Conservation (phyloP, 2,329 filamentous ascomycete species). For the Phyllosticta paracitricarpa region DNA sequence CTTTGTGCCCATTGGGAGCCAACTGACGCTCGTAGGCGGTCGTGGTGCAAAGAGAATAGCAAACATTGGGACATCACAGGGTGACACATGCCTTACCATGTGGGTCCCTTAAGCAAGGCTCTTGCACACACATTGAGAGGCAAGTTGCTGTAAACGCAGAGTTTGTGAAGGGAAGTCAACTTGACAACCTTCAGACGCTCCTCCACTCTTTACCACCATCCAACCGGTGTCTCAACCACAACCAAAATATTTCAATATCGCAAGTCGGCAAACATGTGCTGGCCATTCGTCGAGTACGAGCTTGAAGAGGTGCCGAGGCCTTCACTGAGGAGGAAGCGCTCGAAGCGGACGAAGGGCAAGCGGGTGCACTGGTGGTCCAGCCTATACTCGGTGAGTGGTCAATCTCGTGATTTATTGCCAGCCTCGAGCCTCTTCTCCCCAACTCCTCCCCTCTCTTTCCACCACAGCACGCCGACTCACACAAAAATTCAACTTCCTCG, state of each 20-base stretch:
- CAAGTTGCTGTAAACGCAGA: not conserved
- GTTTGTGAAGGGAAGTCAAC: not conserved
- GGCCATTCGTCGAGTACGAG: constrained; percentile 6
- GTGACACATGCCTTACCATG: not conserved
- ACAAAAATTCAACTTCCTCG: not conserved
- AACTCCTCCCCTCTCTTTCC: not conserved
- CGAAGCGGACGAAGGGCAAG: not conserved
- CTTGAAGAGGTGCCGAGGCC: constrained; percentile 4
- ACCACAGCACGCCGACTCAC: not conserved
- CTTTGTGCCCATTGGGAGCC: not conserved
- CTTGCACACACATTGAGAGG: not conserved
- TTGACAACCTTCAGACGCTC: not conserved
- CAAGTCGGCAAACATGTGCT: not conserved
- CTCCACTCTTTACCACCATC: not conserved
- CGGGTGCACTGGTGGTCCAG: not conserved
- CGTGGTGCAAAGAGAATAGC: not conserved
- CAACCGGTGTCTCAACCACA: not conserved
- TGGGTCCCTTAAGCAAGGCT: not conserved
- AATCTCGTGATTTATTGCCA: not conserved
- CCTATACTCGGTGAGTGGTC: not conserved
- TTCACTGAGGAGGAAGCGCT: not conserved
- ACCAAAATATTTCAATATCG: not conserved
- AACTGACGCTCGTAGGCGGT: not conserved
- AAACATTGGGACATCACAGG: not conserved
- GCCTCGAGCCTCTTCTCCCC: not conserved